phyloP scores from a whole-genome alignment of 2,329 filamentous ascomycete genomes.

The Pseudogymnoascus sp. region DNA sequence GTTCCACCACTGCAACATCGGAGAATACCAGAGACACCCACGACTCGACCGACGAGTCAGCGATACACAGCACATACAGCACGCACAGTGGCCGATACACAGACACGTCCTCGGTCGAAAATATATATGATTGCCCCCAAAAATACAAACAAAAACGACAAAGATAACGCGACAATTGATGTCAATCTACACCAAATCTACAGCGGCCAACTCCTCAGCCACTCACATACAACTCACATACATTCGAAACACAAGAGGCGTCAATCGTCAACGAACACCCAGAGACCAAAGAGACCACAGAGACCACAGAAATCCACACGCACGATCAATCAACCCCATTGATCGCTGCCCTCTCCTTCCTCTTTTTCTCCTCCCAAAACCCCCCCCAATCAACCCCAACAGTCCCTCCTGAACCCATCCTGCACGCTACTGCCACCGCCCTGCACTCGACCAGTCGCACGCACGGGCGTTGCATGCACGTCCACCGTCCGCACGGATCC shows the following conservation, averaged over 20 bases:
- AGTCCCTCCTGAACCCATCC: not conserved
- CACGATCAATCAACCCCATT: not conserved
- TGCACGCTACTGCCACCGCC: not conserved
- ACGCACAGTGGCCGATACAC: not conserved
- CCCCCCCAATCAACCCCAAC: not conserved
- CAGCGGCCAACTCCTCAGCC: not conserved
- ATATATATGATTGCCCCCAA: not conserved
- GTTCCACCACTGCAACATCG: constrained; percentile 6
- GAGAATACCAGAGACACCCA: not conserved
- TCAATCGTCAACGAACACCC: not conserved
- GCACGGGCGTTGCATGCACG: constrained; percentile 4
- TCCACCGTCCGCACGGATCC: not conserved
- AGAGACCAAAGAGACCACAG: not conserved
- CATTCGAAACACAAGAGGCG: not conserved
- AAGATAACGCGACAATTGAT: not conserved
- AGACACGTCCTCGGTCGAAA: not conserved
- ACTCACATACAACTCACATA: not conserved
- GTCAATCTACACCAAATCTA: not conserved
- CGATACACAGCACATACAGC: not conserved
- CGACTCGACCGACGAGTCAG: not conserved
- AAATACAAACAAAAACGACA: not conserved
- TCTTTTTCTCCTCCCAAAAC: not conserved
- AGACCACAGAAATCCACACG: not conserved
- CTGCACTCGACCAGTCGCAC: constrained; percentile 6
- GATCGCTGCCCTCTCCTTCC: not conserved